Base-by-base conservation (phyloP, 176 grass and related monocot genomes). In the Oryza meridionalis region DNA sequence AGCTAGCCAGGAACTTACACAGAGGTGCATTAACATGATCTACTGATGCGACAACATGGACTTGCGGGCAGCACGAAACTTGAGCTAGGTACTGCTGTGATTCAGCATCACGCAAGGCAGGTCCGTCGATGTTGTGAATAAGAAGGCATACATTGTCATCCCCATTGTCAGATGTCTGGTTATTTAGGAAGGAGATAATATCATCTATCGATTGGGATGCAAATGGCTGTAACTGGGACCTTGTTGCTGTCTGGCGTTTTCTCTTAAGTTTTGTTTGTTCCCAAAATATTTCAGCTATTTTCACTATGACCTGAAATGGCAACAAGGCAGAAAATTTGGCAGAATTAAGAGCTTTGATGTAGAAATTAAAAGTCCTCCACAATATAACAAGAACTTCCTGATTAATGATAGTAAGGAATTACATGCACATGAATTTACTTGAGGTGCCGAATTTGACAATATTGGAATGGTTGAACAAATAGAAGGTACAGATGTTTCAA, bases 21-120 rank as follows among this genome's bases (percentile, higher is more conserved):
- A 95, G 84, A 84, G 89, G 87, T 78, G 91, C 88, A 90, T 98
- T 98, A 59, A 92, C 96, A 90, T 98, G 89, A 68, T 98, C 96
- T 45, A 92, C 82, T 50, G 93, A 98, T 65, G 96, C 89, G 65
- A 98, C 84, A 45, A 95, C 62, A 88, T 21, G 70, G 11, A 98
- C 59, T 46, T 82, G 90, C 61, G 89, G 92, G 83, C 90, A 95
- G 75, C 89, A 95, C 74, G 96, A 87, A 83, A 98, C 31, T 75
- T 77, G 89, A 26, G 96, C 91, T 80, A 95, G 93, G 75, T 81
- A 91, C 38, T 95, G 96, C 49, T 98, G 96, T 64, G 93, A 89
- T 84, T 98, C 93, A 75, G 87, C 73, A 29, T 95, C 91, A 67
- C 91, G 91, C 80, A 98, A 75, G 53, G 91, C 87, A 89, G 96